Evolutionary conservation across 2,329 filamentous ascomycete genomes (phyloP), one percentile per base, ranked within the genome.

Genomic region (Cephalotrichum gorgonifer): DNA sequence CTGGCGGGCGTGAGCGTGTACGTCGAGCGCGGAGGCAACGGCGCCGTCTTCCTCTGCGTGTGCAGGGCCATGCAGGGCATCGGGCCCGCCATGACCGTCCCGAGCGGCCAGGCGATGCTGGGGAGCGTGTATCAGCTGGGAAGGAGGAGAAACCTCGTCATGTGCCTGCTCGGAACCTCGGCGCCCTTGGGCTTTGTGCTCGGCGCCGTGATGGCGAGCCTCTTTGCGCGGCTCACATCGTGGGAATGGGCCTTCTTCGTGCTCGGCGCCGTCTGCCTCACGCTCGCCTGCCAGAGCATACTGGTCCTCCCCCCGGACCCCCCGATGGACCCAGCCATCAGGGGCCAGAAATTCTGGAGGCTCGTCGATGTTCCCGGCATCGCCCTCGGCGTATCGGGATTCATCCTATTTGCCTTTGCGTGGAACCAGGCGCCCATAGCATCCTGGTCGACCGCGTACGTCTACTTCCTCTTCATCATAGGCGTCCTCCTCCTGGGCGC

Each of bases 401-500:
- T 86, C 23, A 67, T 83, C 0, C 65, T 86, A 17, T 71, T 85
- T 62, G 84, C 83, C 58, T 78, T 85, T 55, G 76, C 80, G 0
- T 84, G 79, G 78, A 85, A 82, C 51, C 79, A 85, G 57, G 80
- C 76, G 0, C 73, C 78, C 0, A 66, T 77, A 0, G 74, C 71
- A 2, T 78, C 79, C 2, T 85, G 81, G 81, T 54, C 63, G 1
- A 66, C 69, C 6, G 66, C 76, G 0, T 79, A 79, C 49, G 68
- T 81, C n/a, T 74, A 76, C 51, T 64, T 75, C 0, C 63, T 76
- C 1, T 65, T 86, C 1, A 73, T 84, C 33, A 52, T 83, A 3
- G 80, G 81, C 0, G 50, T 78, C 2, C 33, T 80, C 0, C 62
- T 84, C 2, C 66, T 81, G 2, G 63, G 60, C 0, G 56, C 69